A percentile compares a stretch with the other conserved stretches of the same genome.
These are phyloP conservation scores for Leccinum solheimii DNA, from an alignment of 1,284 basidiomycete species.

Conservation along the genomic window DNA sequence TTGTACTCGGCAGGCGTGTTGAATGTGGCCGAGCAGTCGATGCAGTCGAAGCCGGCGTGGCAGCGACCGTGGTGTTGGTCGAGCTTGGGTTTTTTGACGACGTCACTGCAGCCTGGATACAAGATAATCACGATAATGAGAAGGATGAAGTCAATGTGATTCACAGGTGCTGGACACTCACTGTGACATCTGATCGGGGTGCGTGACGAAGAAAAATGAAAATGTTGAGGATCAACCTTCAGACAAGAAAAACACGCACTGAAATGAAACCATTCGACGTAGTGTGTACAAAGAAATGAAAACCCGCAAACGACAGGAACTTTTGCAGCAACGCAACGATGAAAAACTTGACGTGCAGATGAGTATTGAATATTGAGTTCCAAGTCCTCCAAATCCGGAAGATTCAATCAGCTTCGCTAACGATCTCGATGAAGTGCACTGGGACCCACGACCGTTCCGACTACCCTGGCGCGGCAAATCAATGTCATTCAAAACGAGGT, in stretches of 20 bases:
- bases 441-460: too few species aligned
- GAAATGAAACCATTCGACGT: slow-evolving; percentile 35
- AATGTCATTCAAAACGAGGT: too few species aligned
- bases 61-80: slow-evolving; percentile 67
- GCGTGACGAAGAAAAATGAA: not conserved
- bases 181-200: slow-evolving; percentile 21
- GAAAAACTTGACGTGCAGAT: too few species aligned
- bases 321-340: too few species aligned
- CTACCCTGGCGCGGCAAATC: too few species aligned
- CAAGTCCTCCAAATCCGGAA: too few species aligned
- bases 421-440: too few species aligned
- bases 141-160: not conserved
- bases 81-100: slow-evolving; percentile 90
- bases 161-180: slow-evolving; percentile 4
- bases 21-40: slow-evolving; percentile 86
- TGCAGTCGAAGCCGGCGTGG: slow-evolving; percentile 76
- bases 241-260: slow-evolving; percentile 22
- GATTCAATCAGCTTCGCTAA: too few species aligned
- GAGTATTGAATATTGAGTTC: too few species aligned
- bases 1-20: slow-evolving; percentile 75
- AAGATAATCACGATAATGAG: not conserved
- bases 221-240: not conserved
- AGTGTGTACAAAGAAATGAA: slow-evolving; percentile 41
- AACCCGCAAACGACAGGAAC: too few species aligned
- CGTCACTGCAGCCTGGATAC: slow-evolving; percentile 68